Percentiles rank a stretch among this genome's conserved stretches.
These are phyloP conservation scores for Colletotrichum destructivum DNA, from an alignment of 2,329 filamentous ascomycete species.

Conservation along the genomic window DNA sequence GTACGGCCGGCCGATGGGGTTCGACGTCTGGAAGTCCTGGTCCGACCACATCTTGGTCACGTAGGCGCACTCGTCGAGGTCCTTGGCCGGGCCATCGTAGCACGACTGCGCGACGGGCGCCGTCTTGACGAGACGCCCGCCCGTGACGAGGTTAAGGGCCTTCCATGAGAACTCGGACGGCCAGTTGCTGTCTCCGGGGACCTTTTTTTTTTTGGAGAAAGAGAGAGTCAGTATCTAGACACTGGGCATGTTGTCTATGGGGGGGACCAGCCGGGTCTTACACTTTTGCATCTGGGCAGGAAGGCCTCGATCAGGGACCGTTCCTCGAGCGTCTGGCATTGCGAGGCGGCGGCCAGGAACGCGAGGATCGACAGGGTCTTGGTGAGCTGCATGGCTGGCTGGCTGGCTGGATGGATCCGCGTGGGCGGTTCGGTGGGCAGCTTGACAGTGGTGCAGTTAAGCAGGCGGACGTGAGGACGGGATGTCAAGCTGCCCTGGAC, in stretches of 20 bases:
- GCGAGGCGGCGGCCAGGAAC: neutral
- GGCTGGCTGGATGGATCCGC: no score
- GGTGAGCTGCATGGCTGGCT: neutral
- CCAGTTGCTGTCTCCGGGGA: constrained; percentile 46
- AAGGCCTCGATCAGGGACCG: neutral
- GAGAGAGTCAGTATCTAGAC: no score
- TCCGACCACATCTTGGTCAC: constrained; percentile 47
- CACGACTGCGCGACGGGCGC: constrained; percentile 47
- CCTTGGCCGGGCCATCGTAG: constrained; percentile 45
- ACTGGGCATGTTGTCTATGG: no score
- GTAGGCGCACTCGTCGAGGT: constrained; percentile 43
- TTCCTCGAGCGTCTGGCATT: neutral
- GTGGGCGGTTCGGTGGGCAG: neutral
- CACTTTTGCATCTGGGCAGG: neutral
- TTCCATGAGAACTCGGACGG: constrained; percentile 42
- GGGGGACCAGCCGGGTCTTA: neutral
- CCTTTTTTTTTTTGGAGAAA: constrained; percentile 22
- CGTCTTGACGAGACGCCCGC: constrained; percentile 46
- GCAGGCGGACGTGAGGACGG: neutral
- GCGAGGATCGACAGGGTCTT: neutral
- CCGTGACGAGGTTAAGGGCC: constrained; percentile 41
- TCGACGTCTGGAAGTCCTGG: constrained; percentile 46
- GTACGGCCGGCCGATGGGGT: constrained; percentile 47
- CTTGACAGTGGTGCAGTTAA: no score
- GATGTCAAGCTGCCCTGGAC: neutral